Percentiles rank a stretch among this genome's conserved stretches.
Conservation (phyloP, 2,329 filamentous ascomycete genomes). For the Venturia aucupariae region DNA sequence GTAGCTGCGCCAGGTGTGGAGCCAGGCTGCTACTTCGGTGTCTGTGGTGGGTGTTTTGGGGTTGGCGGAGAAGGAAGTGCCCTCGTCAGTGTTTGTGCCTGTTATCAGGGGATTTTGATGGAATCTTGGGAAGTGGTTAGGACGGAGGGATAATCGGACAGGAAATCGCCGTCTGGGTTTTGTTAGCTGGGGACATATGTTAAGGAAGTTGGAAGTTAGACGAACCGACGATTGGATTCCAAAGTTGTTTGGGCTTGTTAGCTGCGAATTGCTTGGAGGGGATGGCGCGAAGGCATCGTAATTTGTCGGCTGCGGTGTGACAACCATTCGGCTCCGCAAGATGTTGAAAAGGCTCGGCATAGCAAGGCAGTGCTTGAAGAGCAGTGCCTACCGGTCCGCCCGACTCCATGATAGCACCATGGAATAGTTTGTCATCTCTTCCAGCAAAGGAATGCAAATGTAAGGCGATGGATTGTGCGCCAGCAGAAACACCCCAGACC, state of each 20-base stretch:
- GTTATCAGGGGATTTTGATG: slow-evolving; percentile 37
- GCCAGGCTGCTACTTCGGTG: not conserved
- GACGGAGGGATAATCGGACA: slow-evolving; percentile 40
- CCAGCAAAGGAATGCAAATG: slow-evolving; percentile 9
- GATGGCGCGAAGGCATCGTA: slow-evolving; percentile 45
- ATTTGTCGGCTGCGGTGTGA: slow-evolving; percentile 29
- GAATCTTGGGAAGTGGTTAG: slow-evolving; percentile 36
- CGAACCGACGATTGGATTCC: slow-evolving; percentile 19
- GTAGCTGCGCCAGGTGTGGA: not conserved
- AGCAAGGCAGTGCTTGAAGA: slow-evolving; percentile 46
- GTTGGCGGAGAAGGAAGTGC: slow-evolving; percentile 27
- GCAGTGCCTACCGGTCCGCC: slow-evolving; percentile 41
- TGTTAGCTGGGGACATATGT: not conserved
- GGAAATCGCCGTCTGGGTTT: slow-evolving; percentile 37
- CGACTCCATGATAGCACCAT: slow-evolving; percentile 33
- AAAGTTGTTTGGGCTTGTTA: not conserved
- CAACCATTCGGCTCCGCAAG: slow-evolving; percentile 42
- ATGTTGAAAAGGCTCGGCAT: slow-evolving; percentile 44
- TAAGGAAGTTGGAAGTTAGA: not conserved
- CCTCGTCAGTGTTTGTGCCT: slow-evolving; percentile 44
- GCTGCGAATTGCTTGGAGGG: not conserved
- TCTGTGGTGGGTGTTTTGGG: not conserved
- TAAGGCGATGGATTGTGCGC: slow-evolving; percentile 45
- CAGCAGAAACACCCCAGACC: slow-evolving; percentile 47
- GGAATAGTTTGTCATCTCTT: not conserved